Conservation (phyloP, 2,329 filamentous ascomycete genomes). For the Fusarium bulbicola region DNA sequence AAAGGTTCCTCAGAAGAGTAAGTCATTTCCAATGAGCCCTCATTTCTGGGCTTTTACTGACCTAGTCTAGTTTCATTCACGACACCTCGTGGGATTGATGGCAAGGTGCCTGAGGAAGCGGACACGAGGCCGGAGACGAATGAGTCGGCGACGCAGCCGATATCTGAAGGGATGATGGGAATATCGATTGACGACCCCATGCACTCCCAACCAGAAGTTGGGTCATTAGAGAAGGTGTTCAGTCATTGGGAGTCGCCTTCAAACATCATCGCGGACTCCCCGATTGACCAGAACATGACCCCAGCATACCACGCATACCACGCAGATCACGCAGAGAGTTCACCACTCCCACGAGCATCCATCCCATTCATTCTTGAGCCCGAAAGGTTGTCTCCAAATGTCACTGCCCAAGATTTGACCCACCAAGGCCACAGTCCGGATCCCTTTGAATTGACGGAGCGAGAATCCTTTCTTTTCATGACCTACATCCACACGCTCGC, state of each 20-base stretch:
- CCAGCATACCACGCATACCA: background rate
- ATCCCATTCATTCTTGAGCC: background rate
- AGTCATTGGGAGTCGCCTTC: background rate
- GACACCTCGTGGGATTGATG: background rate
- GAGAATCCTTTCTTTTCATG: slow-evolving; percentile 4
- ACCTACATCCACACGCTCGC: slow-evolving; percentile 4
- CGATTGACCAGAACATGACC: background rate
- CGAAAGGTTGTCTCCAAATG: rapidly evolving
- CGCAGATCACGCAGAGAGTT: rapidly evolving
- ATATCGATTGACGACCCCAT: background rate
- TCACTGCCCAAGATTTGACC: rapidly evolving
- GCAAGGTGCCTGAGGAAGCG: background rate
- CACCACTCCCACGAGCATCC: background rate
- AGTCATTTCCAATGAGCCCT: rapidly evolving
- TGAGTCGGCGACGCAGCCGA: background rate
- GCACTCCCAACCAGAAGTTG: rapidly evolving
- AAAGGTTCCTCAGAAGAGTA: background rate
- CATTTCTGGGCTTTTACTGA: rapidly evolving
- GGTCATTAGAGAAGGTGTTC: rapidly evolving
- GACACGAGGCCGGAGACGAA: background rate
- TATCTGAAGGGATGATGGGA: background rate
- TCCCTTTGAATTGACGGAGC: background rate
- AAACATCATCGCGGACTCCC: background rate
- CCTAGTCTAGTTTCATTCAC: background rate
- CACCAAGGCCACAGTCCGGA: background rate